Conservation (phyloP, 495 filamentous ascomycete species). For the Aspergillus ostianus region DNA sequence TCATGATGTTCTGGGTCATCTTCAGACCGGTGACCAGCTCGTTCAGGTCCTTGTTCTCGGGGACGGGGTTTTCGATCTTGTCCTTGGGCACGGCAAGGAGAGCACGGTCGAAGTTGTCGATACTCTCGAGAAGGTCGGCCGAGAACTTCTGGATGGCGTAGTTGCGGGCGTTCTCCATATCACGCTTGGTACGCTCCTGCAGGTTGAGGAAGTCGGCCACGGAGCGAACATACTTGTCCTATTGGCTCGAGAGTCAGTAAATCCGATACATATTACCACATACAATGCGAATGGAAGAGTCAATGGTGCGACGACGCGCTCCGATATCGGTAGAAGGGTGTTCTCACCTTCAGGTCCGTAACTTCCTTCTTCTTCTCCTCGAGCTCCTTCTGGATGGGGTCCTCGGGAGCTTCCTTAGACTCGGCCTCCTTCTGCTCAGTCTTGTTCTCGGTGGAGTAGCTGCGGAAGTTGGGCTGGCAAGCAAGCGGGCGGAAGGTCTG, state of each 20-base stretch:
- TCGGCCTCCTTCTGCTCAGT: slow-evolving; percentile 33
- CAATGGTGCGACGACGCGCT: not conserved
- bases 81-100: slow-evolving; percentile 73
- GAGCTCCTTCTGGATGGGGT: slow-evolving; percentile 60
- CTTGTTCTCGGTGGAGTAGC: slow-evolving; percentile 46
- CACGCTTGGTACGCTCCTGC: slow-evolving; percentile 89
- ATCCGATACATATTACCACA: not conserved
- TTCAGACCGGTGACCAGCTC: slow-evolving; percentile 84
- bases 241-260: not conserved
- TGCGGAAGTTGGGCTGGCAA: slow-evolving; percentile 29
- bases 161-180: slow-evolving; percentile 79
- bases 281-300: not conserved
- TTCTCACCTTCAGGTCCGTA: slow-evolving; percentile 77
- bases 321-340: slow-evolving; percentile 5
- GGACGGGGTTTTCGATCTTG: slow-evolving; percentile 53
- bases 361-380: slow-evolving; percentile 83
- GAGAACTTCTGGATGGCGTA: slow-evolving; percentile 96
- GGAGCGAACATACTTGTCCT: slow-evolving; percentile 92
- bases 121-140: slow-evolving; percentile 85
- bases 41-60: slow-evolving; percentile 63
- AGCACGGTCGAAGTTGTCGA: slow-evolving; percentile 97
- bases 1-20: slow-evolving; percentile 90
- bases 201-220: slow-evolving; percentile 97
- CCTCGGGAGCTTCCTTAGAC: slow-evolving; percentile 37
- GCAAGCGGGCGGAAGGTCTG: slow-evolving; percentile 28